Evolutionary conservation across 208 protist genomes (phyloP).

Genomic region (Wallacemonas collosoma): DNA sequence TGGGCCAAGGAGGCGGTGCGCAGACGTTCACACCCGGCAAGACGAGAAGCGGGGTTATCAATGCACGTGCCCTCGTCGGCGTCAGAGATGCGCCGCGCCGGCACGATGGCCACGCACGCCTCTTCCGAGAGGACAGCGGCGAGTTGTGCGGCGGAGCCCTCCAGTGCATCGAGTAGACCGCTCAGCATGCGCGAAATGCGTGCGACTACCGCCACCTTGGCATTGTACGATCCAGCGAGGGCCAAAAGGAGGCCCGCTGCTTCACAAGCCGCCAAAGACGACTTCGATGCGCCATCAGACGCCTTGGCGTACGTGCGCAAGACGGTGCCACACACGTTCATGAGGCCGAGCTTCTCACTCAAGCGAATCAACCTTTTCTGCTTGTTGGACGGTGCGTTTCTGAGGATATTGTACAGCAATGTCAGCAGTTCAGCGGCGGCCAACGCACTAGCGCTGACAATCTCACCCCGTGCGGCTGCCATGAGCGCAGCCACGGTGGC

Average conservation of each 20-base stretch:
- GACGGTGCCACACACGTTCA: constrained; percentile 26
- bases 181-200: constrained; percentile 36
- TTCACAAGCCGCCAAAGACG: constrained; percentile 29
- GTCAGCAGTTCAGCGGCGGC: constrained; percentile 49
- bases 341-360: constrained; percentile 53
- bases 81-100: not conserved
- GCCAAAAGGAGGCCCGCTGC: constrained; percentile 46
- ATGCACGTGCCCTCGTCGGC: not conserved
- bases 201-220: constrained; percentile 33
- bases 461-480: constrained; percentile 39
- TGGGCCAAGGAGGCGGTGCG: not conserved
- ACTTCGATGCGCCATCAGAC: not conserved
- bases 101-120: not conserved
- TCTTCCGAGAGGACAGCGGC: not conserved
- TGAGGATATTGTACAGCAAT: constrained; percentile 75
- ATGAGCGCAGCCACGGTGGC: constrained; percentile 54
- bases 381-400: constrained; percentile 31
- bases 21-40: not conserved
- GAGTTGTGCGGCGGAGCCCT: not conserved
- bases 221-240: constrained; percentile 32
- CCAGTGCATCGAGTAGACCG: not conserved
- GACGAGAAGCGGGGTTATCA: not conserved
- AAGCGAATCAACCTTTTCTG: constrained; percentile 40
- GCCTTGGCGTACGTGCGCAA: constrained; percentile 8
- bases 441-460: constrained; percentile 34